Conservation (phyloP, 805 yeast genomes). For the Metschnikowia noctiluminum region DNA sequence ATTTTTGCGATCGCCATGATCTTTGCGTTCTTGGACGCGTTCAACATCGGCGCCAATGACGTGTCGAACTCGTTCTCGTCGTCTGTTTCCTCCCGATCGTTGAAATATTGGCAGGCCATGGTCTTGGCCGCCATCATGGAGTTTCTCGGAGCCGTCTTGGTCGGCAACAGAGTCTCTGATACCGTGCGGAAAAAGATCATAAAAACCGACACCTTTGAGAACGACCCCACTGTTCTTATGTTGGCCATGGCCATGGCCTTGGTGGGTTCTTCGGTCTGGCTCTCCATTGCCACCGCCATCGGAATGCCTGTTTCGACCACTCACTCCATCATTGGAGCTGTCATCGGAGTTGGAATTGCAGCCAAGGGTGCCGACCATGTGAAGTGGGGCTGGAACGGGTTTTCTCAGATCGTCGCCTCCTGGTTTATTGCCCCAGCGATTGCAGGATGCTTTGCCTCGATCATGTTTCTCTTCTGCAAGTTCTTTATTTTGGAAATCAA, state of each 20-base stretch:
- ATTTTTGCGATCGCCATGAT: slow-evolving; percentile 66
- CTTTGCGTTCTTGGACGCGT: slow-evolving; percentile 75
- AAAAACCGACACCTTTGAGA: slow-evolving; percentile 45
- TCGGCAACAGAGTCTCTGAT: slow-evolving; percentile 71
- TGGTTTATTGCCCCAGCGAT: slow-evolving; percentile 77
- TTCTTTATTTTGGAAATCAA: slow-evolving; percentile 59
- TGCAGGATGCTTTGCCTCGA: slow-evolving; percentile 62
- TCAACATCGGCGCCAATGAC: slow-evolving; percentile 80
- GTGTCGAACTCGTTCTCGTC: slow-evolving; percentile 81
- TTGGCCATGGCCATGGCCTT: slow-evolving; percentile 72
- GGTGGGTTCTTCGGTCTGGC: slow-evolving; percentile 71
- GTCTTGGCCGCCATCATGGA: slow-evolving; percentile 66
- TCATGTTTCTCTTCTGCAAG: slow-evolving; percentile 58
- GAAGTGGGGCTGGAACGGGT: slow-evolving; percentile 75
- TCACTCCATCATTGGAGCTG: slow-evolving; percentile 74
- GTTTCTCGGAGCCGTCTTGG: slow-evolving; percentile 70
- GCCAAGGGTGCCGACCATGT: slow-evolving; percentile 60
- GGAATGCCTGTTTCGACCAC: slow-evolving; percentile 84
- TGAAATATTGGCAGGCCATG: slow-evolving; percentile 76
- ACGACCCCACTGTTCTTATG: slow-evolving; percentile 69
- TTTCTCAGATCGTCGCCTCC: slow-evolving; percentile 69
- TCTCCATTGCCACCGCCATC: slow-evolving; percentile 59
- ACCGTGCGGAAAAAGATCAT: slow-evolving; percentile 67
- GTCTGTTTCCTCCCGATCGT: slow-evolving; percentile 65
- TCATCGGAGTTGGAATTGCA: slow-evolving; percentile 73